These are phyloP conservation scores for Yarrowia yakushimensis DNA, from an alignment of 805 yeast genomes.

Conservation along the genomic window DNA sequence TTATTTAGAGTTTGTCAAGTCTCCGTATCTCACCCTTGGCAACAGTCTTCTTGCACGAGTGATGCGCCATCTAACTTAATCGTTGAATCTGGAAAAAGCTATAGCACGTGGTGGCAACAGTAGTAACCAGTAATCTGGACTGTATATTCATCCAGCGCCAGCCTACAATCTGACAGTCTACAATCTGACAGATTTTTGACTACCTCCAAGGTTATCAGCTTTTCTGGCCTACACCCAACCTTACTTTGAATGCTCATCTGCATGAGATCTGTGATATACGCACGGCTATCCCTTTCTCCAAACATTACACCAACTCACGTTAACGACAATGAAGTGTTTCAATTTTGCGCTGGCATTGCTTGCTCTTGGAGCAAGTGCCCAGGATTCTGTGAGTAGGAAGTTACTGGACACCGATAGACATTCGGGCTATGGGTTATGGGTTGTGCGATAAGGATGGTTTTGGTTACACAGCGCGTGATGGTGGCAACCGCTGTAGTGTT, in stretches of 20 bases:
- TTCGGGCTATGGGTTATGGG: neutral
- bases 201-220: neutral
- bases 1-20: no score
- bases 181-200: no score
- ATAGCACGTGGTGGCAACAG: no score
- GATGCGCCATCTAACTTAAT: constrained; percentile 21
- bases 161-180: neutral
- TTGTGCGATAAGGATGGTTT: no score
- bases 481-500: no score
- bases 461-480: no score
- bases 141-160: neutral
- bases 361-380: constrained; percentile 29
- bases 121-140: no score
- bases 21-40: no score
- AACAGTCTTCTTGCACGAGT: neutral
- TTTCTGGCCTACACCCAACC: neutral
- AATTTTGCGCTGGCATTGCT: constrained; percentile 25
- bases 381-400: constrained; percentile 28
- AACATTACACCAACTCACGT: neutral
- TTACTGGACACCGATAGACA: no score
- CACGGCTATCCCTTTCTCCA: neutral
- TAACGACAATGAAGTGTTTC: constrained; percentile 16
- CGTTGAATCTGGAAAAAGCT: neutral
- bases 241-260: constrained; percentile 16
- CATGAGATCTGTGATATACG: neutral